Evolutionary conservation across 768 basidiomycete genomes (phyloP).

Genomic region (Phylloporus sp.): DNA sequence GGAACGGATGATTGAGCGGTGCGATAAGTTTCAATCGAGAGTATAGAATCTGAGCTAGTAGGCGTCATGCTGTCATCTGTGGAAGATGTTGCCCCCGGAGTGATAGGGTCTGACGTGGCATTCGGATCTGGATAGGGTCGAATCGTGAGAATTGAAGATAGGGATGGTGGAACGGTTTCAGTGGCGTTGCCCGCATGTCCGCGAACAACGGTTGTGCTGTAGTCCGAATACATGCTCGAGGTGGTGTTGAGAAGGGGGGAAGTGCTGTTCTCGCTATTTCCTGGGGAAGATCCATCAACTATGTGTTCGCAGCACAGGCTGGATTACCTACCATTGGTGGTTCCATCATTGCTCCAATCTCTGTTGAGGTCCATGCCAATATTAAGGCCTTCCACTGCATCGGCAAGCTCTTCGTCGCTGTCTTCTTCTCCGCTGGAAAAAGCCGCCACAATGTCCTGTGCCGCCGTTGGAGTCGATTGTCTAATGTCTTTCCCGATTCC

Average conservation of each 20-base stretch:
- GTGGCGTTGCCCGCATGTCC: slow-evolving; percentile 39
- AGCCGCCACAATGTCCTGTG: slow-evolving; percentile 32
- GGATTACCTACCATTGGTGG: slow-evolving; percentile 29
- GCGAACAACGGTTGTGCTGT: slow-evolving; percentile 67
- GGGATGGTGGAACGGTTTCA: slow-evolving; percentile 43
- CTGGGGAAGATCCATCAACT: slow-evolving; percentile 21
- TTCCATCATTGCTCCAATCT: slow-evolving; percentile 37
- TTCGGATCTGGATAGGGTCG: slow-evolving; percentile 52
- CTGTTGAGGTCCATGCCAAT: slow-evolving; percentile 44
- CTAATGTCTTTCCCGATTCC: slow-evolving; percentile 61
- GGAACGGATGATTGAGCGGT: slow-evolving; percentile 50
- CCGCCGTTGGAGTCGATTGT: slow-evolving; percentile 25
- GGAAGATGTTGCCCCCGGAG: slow-evolving; percentile 33
- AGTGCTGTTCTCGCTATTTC: slow-evolving; percentile 40
- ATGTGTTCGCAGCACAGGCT: slow-evolving; percentile 4
- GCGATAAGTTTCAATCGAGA: slow-evolving; percentile 58
- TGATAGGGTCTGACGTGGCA: slow-evolving; percentile 36
- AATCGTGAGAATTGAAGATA: slow-evolving; percentile 73
- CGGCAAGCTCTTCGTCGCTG: slow-evolving; percentile 59
- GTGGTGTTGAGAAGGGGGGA: slow-evolving; percentile 51
- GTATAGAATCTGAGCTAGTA: slow-evolving; percentile 41
- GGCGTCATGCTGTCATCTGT: slow-evolving; percentile 33
- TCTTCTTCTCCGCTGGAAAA: slow-evolving; percentile 49
- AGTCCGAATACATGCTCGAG: slow-evolving; percentile 48
- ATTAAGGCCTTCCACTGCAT: slow-evolving; percentile 52